Evolutionary conservation across 768 basidiomycete species (phyloP), one percentile per base, ranked within the genome.

Genomic region (Trametopsis cervina): DNA sequence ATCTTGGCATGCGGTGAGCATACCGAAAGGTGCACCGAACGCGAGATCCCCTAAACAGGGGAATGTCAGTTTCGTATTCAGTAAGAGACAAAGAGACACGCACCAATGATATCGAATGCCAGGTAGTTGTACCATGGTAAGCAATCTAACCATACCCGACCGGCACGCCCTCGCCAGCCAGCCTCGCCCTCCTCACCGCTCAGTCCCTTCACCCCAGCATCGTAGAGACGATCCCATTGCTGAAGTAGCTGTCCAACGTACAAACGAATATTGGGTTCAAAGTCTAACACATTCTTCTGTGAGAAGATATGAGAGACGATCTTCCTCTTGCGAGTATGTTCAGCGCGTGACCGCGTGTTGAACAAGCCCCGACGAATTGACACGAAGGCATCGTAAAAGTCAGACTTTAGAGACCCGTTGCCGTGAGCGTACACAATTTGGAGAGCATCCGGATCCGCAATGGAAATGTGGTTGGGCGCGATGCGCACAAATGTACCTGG

Each of bases 281-380:
- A 94, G 56, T 89, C 86, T 50, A 88, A 62, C 3, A 95, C 89
- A 46, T 66, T 87, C 69, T 92, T 92, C 60, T 86, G 84, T 1
- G 83, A 83, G 66, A 89, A 89, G 57, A 89, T 83, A 60, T 88
- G 80, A 0, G 88, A 83, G 40, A 95, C 78, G 51, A 96, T 88
- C 69, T 95, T 95, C 69, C 91, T 82, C 67, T 93, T 95, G 37
- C 91, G 80, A 4, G 87, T 75, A 61, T 95, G 91, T 49, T 90
- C 86, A 4, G 66, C 60, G 25, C 89, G 79, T 58, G 85, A 78
- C 39, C 89, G 80, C 15, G 85, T 86, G 63, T 83, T 88, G 76
- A 89, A 89, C 23, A 89, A 67, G 1, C 85, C 84, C 68, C 60
- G 60, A 45, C 58, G 59, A 47, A 67, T 65, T 37, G 66, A 64